phyloP scores from a whole-genome alignment of 1,284 basidiomycete genomes.

The Moesziomyces parantarcticus region DNA sequence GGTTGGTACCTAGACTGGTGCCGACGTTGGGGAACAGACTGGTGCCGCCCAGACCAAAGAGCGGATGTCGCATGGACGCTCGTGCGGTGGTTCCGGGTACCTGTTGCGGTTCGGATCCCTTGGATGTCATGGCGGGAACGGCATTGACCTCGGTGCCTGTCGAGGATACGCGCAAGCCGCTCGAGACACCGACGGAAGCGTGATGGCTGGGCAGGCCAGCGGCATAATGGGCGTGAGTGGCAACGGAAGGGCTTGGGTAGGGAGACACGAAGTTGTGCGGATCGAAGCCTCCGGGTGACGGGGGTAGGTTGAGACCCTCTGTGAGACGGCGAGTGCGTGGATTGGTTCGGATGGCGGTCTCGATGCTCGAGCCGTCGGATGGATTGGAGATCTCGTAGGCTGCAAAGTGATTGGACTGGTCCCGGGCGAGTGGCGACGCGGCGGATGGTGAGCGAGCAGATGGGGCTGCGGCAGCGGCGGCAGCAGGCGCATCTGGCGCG shows the following conservation, averaged over 20 bases:
- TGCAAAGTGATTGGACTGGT: slow-evolving; percentile 11
- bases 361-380: slow-evolving; percentile 19
- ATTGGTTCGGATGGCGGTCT: slow-evolving; percentile 36
- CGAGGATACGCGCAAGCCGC: slow-evolving; percentile 37
- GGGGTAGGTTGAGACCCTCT: slow-evolving; percentile 23
- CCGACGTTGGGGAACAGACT: slow-evolving; percentile 41
- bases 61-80: slow-evolving; percentile 34
- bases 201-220: slow-evolving; percentile 46
- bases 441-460: slow-evolving; percentile 10
- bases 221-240: slow-evolving; percentile 49
- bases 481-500: slow-evolving; percentile 12
- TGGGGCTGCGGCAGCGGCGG: neutral
- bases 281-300: slow-evolving; percentile 43
- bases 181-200: slow-evolving; percentile 25
- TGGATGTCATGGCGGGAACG: slow-evolving; percentile 6
- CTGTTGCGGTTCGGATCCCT: slow-evolving; percentile 38
- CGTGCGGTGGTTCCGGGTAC: slow-evolving; percentile 23
- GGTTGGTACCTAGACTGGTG: slow-evolving; percentile 36
- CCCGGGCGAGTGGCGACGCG: neutral
- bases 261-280: slow-evolving; percentile 48
- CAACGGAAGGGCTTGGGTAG: slow-evolving; percentile 50
- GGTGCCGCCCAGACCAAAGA: slow-evolving; percentile 34
- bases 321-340: slow-evolving; percentile 35
- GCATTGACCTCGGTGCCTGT: slow-evolving; percentile 10
- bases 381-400: slow-evolving; percentile 34